phyloP scores from a whole-genome alignment of 176 grass and related monocot genomes.

The Eleusine indica region DNA sequence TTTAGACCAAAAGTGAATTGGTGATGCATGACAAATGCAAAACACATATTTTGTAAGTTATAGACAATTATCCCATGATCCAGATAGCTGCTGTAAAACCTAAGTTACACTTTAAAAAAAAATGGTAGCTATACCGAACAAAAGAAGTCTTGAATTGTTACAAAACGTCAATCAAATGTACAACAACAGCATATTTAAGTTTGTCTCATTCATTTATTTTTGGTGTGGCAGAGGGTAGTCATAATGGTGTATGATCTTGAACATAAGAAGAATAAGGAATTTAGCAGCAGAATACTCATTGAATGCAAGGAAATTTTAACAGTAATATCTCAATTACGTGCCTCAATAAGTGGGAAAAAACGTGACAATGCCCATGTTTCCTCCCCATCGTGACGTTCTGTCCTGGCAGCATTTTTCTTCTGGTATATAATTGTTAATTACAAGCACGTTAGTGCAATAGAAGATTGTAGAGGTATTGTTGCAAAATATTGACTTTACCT shows the following conservation, averaged over 20 bases:
- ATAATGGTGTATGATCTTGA: constrained; percentile 33
- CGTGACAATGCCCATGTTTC: constrained; percentile 79
- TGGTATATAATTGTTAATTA: constrained; percentile 32
- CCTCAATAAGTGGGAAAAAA: constrained; percentile 91
- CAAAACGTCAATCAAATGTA: constrained; percentile 12
- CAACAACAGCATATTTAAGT: neutral
- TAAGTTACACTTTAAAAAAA: neutral
- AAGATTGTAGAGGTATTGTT: constrained; percentile 33
- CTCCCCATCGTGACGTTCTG: constrained; percentile 70
- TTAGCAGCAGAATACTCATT: constrained; percentile 10
- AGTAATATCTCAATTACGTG: constrained; percentile 35
- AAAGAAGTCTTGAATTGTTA: neutral
- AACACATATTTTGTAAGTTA: neutral
- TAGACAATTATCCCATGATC: neutral
- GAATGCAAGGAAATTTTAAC: constrained; percentile 15
- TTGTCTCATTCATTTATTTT: neutral
- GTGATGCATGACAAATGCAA: neutral
- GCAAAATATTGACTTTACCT: constrained; percentile 47
- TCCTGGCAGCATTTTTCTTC: constrained; percentile 88
- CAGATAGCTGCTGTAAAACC: neutral
- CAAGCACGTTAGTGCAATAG: constrained; percentile 37
- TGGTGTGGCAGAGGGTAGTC: constrained; percentile 23
- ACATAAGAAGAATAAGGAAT: neutral
- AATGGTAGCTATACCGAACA: neutral
- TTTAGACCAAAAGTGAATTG: neutral